Conservation (phyloP, 2,329 filamentous ascomycete species). For the Aspergillus pseudoglaucus region DNA sequence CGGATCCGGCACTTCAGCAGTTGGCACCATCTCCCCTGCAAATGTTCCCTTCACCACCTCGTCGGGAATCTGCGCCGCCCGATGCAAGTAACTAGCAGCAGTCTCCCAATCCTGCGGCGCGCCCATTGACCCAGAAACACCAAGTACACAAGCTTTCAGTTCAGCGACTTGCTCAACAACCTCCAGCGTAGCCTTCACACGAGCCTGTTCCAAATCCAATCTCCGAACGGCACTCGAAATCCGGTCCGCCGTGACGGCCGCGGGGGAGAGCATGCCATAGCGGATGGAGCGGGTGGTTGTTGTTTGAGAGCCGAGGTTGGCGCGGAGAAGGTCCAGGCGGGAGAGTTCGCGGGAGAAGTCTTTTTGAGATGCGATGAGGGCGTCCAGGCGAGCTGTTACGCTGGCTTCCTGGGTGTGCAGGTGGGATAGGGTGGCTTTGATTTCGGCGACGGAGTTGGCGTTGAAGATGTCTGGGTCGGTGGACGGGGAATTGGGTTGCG, state of each 20-base stretch:
- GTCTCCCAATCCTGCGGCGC: slow-evolving; percentile 98
- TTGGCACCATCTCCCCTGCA: slow-evolving; percentile 87
- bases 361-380: slow-evolving; percentile 72
- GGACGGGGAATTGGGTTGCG: slow-evolving; percentile 1
- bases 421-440: slow-evolving; percentile 67
- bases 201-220: slow-evolving; percentile 83
- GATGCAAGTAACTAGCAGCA: slow-evolving; percentile 79
- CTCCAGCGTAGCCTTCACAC: slow-evolving; percentile 81
- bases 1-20: slow-evolving; percentile 87
- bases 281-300: slow-evolving; percentile 76
- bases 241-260: slow-evolving; percentile 75
- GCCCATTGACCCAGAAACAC: slow-evolving; percentile 92
- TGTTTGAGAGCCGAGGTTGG: slow-evolving; percentile 79
- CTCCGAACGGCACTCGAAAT: slow-evolving; percentile 81
- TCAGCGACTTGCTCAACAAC: slow-evolving; percentile 96
- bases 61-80: slow-evolving; percentile 73
- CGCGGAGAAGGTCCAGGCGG: slow-evolving; percentile 81
- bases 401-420: slow-evolving; percentile 70
- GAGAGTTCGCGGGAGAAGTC: slow-evolving; percentile 81
- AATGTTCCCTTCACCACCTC: slow-evolving; percentile 78
- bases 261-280: slow-evolving; percentile 82
- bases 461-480: slow-evolving; percentile 50
- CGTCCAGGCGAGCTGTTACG: slow-evolving; percentile 68
- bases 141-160: slow-evolving; percentile 91
- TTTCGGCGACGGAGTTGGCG: slow-evolving; percentile 68